Evolutionary conservation across 345 rosid species (phyloP).

Genomic region (Brassica nigra): DNA sequence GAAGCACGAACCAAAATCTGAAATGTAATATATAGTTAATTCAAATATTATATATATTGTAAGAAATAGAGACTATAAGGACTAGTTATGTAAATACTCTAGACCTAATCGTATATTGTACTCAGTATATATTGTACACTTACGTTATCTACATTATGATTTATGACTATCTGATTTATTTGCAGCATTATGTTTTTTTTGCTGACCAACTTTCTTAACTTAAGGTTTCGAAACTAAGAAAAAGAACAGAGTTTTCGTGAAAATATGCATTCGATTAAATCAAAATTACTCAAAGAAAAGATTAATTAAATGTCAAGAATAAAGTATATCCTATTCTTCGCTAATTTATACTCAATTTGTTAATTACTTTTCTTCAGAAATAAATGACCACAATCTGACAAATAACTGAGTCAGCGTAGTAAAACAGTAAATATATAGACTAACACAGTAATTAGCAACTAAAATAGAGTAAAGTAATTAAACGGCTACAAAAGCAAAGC

Average conservation of each 20-base stretch:
- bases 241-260: neutral
- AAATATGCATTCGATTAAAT: neutral
- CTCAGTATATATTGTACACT: too few relatives aligned
- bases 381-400: constrained; percentile 17
- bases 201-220: neutral
- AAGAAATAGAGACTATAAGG: too few relatives aligned
- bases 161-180: neutral
- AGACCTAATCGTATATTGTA: too few relatives aligned
- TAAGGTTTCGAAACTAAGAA: neutral
- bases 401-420: constrained; percentile 13
- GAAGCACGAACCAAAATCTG: neutral
- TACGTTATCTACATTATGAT: neutral
- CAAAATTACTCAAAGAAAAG: constrained; percentile 2
- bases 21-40: neutral
- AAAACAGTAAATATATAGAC: neutral
- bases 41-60: neutral
- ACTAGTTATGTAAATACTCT: too few relatives aligned
- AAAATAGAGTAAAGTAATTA: neutral
- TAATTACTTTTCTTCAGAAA: constrained; percentile 4
- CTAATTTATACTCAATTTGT: neutral
- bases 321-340: constrained; percentile 5
- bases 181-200: neutral
- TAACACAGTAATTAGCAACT: neutral
- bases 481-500: constrained; percentile 33
- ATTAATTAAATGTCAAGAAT: neutral